These are phyloP conservation scores for Fusarium piperis DNA, from an alignment of 2,329 filamentous ascomycete genomes.

Conservation along the genomic window DNA sequence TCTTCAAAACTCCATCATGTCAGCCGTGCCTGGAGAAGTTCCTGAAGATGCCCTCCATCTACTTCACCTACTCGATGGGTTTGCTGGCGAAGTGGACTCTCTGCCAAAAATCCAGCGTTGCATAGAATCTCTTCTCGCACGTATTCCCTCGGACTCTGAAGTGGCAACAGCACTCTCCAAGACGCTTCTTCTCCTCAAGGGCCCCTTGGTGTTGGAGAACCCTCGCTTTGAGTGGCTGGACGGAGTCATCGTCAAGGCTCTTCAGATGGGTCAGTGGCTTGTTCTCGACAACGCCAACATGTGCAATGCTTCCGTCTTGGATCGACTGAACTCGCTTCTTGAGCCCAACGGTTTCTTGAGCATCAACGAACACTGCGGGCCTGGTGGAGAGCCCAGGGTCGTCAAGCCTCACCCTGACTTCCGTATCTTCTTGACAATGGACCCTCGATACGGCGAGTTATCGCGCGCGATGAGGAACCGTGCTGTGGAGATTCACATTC, in stretches of 20 bases:
- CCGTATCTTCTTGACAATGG: conserved; percentile 92
- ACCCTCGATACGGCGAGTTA: conserved; percentile 90
- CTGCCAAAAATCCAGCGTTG: conserved; percentile 51
- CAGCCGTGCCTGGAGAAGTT: conserved; percentile 57
- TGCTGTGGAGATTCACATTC: conserved; percentile 87
- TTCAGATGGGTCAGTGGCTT: conserved; percentile 89
- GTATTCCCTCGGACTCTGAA: conserved; percentile 55
- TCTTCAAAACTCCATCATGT: conserved; percentile 62
- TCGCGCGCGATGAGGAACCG: conserved; percentile 97
- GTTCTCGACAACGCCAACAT: conserved; percentile 97
- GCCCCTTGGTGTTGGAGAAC: conserved; percentile 69
- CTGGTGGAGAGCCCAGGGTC: conserved; percentile 81
- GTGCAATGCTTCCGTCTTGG: conserved; percentile 93
- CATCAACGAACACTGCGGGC: conserved; percentile 91
- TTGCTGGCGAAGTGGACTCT: conserved; percentile 50
- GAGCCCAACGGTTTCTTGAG: conserved; percentile 89
- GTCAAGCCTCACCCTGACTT: conserved; percentile 87
- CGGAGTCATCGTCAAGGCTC: conserved; percentile 86
- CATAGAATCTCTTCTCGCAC: conserved; percentile 52
- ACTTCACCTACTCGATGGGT: conserved; percentile 59
- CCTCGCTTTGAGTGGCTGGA: conserved; percentile 97
- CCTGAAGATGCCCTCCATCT: conserved; percentile 60
- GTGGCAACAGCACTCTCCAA: conserved; percentile 60
- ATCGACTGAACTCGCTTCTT: conserved; percentile 91
- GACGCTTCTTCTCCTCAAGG: conserved; percentile 60